These are phyloP conservation scores for Xylariaceae sp. DNA, from an alignment of 2,329 filamentous ascomycete species.

Conservation along the genomic window DNA sequence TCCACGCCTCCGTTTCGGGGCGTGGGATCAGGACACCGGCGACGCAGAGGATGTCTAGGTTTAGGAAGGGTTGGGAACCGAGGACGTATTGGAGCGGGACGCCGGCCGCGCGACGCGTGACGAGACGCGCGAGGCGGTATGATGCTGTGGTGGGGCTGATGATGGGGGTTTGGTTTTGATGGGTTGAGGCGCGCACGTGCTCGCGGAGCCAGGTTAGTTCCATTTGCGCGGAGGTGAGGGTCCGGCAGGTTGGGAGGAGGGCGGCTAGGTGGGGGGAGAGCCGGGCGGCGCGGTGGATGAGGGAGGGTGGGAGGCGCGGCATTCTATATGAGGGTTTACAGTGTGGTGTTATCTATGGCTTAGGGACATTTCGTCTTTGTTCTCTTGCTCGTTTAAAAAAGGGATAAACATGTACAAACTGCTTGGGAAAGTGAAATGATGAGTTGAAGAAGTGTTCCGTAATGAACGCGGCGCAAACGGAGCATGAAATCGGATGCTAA, in stretches of 20 bases:
- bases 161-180: neutral
- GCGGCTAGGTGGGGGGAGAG: slow-evolving; percentile 52
- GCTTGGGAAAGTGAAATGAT: too few relatives aligned
- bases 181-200: slow-evolving; percentile 39
- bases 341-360: neutral
- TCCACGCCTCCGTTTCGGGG: slow-evolving; percentile 68
- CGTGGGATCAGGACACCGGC: slow-evolving; percentile 82
- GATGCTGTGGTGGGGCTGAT: neutral
- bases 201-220: slow-evolving; percentile 70
- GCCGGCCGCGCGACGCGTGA: slow-evolving; percentile 50
- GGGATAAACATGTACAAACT: too few relatives aligned
- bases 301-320: slow-evolving; percentile 58
- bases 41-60: slow-evolving; percentile 70
- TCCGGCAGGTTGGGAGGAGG: slow-evolving; percentile 56
- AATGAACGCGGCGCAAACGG: too few relatives aligned
- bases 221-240: slow-evolving; percentile 49
- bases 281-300: slow-evolving; percentile 49
- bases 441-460: too few relatives aligned
- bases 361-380: neutral
- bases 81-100: slow-evolving; percentile 86
- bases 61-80: slow-evolving; percentile 81
- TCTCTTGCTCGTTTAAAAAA: neutral
- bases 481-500: too few relatives aligned
- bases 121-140: slow-evolving; percentile 37
- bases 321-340: slow-evolving; percentile 34